Evolutionary conservation across 1,284 basidiomycete genomes (phyloP).

Genomic region (Heterobasidion annosum): DNA sequence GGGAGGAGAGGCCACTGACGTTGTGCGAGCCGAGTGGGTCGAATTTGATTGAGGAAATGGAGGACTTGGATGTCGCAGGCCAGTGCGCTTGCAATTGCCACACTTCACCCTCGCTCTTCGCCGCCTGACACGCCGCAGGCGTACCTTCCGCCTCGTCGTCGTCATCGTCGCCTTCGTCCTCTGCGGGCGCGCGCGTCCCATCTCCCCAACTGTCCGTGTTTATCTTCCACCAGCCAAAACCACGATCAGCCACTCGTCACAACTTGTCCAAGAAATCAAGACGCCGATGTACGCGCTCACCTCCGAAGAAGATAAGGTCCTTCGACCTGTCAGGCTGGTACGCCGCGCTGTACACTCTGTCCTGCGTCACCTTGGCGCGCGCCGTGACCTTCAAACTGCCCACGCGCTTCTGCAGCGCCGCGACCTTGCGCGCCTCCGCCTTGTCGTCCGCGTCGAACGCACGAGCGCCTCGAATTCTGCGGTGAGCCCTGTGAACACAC

Average conservation of each 20-base stretch:
- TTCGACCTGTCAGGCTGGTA: constrained; percentile 77
- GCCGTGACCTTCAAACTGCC: constrained; percentile 51
- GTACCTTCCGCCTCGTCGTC: constrained; percentile 38
- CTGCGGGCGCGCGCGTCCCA: constrained; percentile 71
- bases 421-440: constrained; percentile 33
- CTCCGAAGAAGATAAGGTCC: constrained; percentile 74
- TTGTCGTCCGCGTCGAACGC: constrained; percentile 29
- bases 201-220: constrained; percentile 69
- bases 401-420: constrained; percentile 44
- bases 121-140: constrained; percentile 14
- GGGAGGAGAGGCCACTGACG: constrained; percentile 27
- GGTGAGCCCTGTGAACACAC: constrained; percentile 36
- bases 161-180: constrained; percentile 53
- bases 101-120: constrained; percentile 57
- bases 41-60: constrained; percentile 66
- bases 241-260: neutral
- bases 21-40: constrained; percentile 65
- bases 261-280: neutral
- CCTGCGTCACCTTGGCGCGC: constrained; percentile 67
- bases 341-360: constrained; percentile 63
- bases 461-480: constrained; percentile 31
- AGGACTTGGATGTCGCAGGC: constrained; percentile 71
- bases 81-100: constrained; percentile 77
- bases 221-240: constrained; percentile 37
- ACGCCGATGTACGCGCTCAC: constrained; percentile 23